Evolutionary conservation across 345 rosid species (phyloP), one percentile per base, ranked within the genome.

Genomic region (Salix udensis): DNA sequence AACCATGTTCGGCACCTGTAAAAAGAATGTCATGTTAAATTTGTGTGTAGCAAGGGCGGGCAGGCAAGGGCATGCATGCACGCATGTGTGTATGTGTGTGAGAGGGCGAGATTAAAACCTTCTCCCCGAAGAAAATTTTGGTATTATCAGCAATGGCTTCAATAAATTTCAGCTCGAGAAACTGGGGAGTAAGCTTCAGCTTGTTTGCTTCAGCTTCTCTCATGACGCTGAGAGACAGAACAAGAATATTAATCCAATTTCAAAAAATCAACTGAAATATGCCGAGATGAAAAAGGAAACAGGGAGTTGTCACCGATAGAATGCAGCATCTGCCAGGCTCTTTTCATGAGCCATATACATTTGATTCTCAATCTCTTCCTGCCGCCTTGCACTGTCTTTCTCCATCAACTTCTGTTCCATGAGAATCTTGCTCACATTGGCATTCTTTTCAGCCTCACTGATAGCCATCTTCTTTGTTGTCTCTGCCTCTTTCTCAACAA

Each of bases 161-260:
- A 4, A 91, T 92, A 85, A 94, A 92, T 74, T 84, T 91, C 68
- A 94, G 93, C 76, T 95, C 97, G 21, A 95, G 96, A 88, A 90
- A 95, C 71, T 92, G 88, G 10, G 97, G 95, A 4, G 96, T 91
- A 36, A 94, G 97, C 89, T 91, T 94, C 85, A 90, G 72, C 85
- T 88, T 88, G 87, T 94, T 94, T 76, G 95, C 97, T 88, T 92
- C 94, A 66, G 97, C 97, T 88, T 94, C 98, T 83, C 74, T 92
- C 82, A 83, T 76, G 66, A 86, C 84, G 71, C 98, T 92, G 79
- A 58, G 79, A 65, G 42, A 55, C 66, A 72, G 72, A 52, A 40
- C 42, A 78, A 44, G n/a, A 31, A 11, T 46, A 26, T 74, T 14
- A 74, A 19, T 74, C 28, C 68, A 70, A 61, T 12, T 65, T 19